A percentile compares a stretch with the other conserved stretches of the same genome.
phyloP scores from a whole-genome alignment of 345 rosid species.

The Citrus reticulata region DNA sequence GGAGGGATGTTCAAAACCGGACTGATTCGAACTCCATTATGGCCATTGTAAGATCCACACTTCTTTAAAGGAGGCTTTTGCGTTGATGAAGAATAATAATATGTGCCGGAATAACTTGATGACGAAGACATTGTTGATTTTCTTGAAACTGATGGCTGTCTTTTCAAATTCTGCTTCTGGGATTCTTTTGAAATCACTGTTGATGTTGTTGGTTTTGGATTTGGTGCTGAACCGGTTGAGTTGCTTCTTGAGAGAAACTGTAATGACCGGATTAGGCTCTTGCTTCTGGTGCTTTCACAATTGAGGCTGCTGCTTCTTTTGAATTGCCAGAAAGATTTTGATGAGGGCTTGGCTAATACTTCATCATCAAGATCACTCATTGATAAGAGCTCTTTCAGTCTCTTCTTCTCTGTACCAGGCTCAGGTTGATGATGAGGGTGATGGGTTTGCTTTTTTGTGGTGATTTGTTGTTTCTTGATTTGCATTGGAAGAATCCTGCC shows the following conservation, averaged over 20 bases:
- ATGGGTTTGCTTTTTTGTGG: background rate
- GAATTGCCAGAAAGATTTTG: conserved; percentile 67
- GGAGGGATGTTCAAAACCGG: conserved; percentile 75
- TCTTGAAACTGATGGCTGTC: conserved; percentile 48
- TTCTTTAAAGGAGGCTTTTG: conserved; percentile 51
- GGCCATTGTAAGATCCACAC: conserved; percentile 41
- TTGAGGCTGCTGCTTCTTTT: conserved; percentile 82
- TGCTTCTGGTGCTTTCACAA: conserved; percentile 50
- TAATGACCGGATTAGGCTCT: conserved; percentile 51
- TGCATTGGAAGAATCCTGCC: conserved; percentile 76
- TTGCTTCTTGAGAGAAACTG: conserved; percentile 77
- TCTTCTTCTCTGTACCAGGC: conserved; percentile 54
- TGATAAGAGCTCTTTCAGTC: conserved; percentile 64
- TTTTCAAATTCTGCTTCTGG: conserved; percentile 42
- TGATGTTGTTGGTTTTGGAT: conserved; percentile 37
- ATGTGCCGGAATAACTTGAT: conserved; percentile 19
- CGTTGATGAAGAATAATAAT: conserved; percentile 22
- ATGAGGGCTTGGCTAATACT: conserved; percentile 8
- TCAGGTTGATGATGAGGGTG: conserved; percentile 18
- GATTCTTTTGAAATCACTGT: conserved; percentile 30
- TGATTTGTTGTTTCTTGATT: conserved; percentile 43
- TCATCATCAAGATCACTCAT: conserved; percentile 23
- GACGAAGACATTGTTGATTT: conserved; percentile 31
- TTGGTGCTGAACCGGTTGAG: conserved; percentile 81
- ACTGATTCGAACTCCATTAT: conserved; percentile 52